phyloP scores from a whole-genome alignment of 345 rosid genomes.

The Cardiospermum halicacabum region DNA sequence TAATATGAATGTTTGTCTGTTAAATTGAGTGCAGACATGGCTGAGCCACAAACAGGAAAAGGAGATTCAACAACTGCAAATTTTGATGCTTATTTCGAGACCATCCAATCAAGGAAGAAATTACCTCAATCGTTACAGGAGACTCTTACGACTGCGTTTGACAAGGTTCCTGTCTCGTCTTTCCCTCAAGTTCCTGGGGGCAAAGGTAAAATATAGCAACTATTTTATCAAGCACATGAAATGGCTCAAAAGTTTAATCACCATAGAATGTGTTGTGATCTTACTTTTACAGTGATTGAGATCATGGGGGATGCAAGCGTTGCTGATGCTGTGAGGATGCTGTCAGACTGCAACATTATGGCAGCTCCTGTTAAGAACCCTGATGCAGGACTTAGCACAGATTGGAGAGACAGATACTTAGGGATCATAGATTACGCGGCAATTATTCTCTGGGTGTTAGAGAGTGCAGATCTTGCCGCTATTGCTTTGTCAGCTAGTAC shows the following conservation, averaged over 20 bases:
- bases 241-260: not conserved
- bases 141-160: slow-evolving; percentile 67
- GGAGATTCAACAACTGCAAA: slow-evolving; percentile 34
- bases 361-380: slow-evolving; percentile 75
- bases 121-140: slow-evolving; percentile 63
- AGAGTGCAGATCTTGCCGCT: slow-evolving; percentile 76
- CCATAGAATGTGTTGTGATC: not conserved
- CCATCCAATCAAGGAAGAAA: slow-evolving; percentile 64
- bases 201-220: slow-evolving; percentile 39
- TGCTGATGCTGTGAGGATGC: slow-evolving; percentile 63
- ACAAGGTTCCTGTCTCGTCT: slow-evolving; percentile 64
- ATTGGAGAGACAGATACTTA: slow-evolving; percentile 72
- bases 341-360: slow-evolving; percentile 69
- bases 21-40: slow-evolving; percentile 31
- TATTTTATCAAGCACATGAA: not conserved
- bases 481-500: slow-evolving; percentile 60
- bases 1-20: not conserved
- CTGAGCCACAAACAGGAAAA: slow-evolving; percentile 18
- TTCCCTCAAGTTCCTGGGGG: slow-evolving; percentile 81
- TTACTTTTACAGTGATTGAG: slow-evolving; percentile 55
- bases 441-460: slow-evolving; percentile 73
- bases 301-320: slow-evolving; percentile 63
- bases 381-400: slow-evolving; percentile 34
- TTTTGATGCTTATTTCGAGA: slow-evolving; percentile 71
- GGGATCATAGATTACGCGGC: slow-evolving; percentile 82